Percentiles rank a stretch among this genome's conserved stretches.
Conservation (phyloP, 1,139 yeast species). For the Candida sp. region DNA sequence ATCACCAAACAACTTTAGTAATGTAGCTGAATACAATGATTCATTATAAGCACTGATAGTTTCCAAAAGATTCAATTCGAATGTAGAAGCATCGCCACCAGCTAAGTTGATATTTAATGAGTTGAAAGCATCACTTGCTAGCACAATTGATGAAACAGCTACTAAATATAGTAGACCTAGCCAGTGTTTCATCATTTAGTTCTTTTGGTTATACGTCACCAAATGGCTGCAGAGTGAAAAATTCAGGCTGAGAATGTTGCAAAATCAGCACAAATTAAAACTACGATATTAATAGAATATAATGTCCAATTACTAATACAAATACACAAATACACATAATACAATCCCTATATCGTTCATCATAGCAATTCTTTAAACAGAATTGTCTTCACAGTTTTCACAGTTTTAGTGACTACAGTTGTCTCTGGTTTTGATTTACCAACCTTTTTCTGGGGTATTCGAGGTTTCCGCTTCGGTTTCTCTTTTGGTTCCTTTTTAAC, state of each 20-base stretch:
- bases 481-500: background rate
- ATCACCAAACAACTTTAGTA: constrained; percentile 34
- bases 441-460: background rate
- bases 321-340: background rate
- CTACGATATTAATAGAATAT: too few species aligned
- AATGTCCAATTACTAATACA: too few species aligned
- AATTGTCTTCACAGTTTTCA: constrained; percentile 15
- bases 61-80: constrained; percentile 51
- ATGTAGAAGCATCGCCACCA: constrained; percentile 37
- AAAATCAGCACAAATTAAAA: too few species aligned
- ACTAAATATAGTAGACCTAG: background rate
- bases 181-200: background rate
- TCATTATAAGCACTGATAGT: constrained; percentile 49
- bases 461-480: too few species aligned
- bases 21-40: constrained; percentile 44
- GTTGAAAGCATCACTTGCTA: background rate
- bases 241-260: too few species aligned
- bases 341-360: too few species aligned
- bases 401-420: constrained; percentile 3
- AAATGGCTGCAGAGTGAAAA: too few species aligned
- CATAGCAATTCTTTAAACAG: constrained; percentile 15
- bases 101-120: constrained; percentile 12
- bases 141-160: background rate
- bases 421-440: background rate
- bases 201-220: too few species aligned